Conservation (phyloP, 73 alveolate species). For the Stentor roeselii region DNA sequence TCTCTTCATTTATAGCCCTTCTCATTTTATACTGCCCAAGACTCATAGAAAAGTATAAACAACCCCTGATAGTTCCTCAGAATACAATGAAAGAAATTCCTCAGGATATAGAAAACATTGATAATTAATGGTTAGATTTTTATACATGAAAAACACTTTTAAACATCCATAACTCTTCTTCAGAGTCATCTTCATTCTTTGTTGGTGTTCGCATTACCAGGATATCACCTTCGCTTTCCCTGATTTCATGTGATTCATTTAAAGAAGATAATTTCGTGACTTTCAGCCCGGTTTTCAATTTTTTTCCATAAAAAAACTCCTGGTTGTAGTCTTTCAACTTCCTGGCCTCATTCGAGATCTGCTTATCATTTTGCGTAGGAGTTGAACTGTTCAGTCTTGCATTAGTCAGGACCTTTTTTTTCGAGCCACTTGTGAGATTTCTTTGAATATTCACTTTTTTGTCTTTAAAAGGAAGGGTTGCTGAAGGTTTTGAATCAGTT, state of each 20-base stretch:
- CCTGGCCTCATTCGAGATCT: slow-evolving; percentile 2
- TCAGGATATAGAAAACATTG: background rate
- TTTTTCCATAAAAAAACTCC: slow-evolving; percentile 2
- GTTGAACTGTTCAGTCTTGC: background rate
- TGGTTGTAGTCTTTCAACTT: background rate
- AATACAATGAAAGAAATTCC: background rate
- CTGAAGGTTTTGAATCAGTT: too few species aligned
- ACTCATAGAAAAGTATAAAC: slow-evolving; percentile 16
- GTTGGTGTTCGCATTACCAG: slow-evolving; percentile 8
- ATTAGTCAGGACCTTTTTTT: background rate
- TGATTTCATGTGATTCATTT: too few species aligned
- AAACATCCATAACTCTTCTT: background rate
- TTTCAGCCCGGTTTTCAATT: background rate
- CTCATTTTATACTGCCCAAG: slow-evolving; percentile 2
- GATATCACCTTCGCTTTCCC: background rate
- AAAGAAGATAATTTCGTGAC: too few species aligned
- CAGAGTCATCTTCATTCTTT: background rate
- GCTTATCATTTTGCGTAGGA: background rate
- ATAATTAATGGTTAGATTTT: too few species aligned
- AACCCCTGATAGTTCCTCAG: slow-evolving; percentile 11
- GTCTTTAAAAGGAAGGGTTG: background rate
- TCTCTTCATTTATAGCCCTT: background rate
- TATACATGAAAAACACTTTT: background rate
- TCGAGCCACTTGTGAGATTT: background rate
- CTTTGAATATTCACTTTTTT: background rate